Evolutionary conservation across 306 rosid species (phyloP), one percentile per base, ranked within the genome.

Genomic region (Myrica gale): DNA sequence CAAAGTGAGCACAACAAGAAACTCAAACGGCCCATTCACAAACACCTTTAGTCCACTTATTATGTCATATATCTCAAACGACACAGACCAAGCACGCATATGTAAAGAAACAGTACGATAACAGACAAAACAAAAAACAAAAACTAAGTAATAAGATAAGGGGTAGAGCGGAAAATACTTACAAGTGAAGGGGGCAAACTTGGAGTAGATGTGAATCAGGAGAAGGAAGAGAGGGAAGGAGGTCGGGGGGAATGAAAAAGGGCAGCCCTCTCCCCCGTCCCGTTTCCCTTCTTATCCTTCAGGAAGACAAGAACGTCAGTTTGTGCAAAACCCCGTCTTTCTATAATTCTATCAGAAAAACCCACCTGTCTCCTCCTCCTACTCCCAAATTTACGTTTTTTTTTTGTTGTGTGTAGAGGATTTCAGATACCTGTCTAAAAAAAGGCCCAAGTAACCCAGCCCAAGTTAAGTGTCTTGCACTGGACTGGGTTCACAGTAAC

Each of bases 151-250:
- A 12, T 43, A 26, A 46, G 44, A 16, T 50, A 26, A n/a, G 7
- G 45, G 51, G 17, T 15, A n/a, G 21, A 50, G 62, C 17, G 15
- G 15, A 9, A 73, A n/a, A 54, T 0, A 68, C 89, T 82, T 85
- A 93, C 98, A 95, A 95, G 81, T 95, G 97, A 54, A 92, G 85
- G 1, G 97, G 92, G 52, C 92, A 87, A 56, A 90, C 82, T 74
- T 95, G 98, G 70, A 95, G 89, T 77, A 92, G 91, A 75, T 86
- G 85, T 74, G 91, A 90, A 77, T 94, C 89, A 20, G 98, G 98
- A 15, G 86, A 95, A 72, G 98, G 98, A n/a, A 95, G 93, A 77
- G 97, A 90, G 65, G 85, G 46, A 77, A 95, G 93, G 69, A 89
- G 93, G 78, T 95, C 98, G 2, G 96, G 98, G 44, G 97, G 55